Base-by-base conservation (phyloP, 2,329 filamentous ascomycete genomes). In the Didymella arachidicola region DNA sequence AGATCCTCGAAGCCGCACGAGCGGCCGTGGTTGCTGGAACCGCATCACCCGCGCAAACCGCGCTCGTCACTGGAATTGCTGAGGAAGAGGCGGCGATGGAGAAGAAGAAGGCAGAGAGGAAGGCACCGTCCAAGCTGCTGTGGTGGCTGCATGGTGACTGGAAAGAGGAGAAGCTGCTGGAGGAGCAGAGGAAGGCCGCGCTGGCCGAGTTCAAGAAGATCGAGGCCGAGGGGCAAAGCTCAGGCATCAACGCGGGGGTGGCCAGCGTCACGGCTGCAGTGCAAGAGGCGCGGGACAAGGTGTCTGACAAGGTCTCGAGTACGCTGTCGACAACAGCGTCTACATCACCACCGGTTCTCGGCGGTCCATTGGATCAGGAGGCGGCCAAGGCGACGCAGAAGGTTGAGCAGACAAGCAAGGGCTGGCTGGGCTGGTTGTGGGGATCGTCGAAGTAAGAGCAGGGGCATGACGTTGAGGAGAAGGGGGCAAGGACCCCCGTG, bases 1-100 rank as follows among this genome's bases (percentile, higher is more conserved):
- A 70, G 50, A 77, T 79, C 36, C 71, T 84, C 41, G 72, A 74
- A 45, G 73, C 75, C 44, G 84, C 84, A 30, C 77, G 74, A 55
- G 55, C 71, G 34, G 81, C 82, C 7, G 72, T 80, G 32, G 67
- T 70, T 32, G 34, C 66, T 26, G 83, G 83, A 7, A 74, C 61
- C 14, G 82, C 82, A 22, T 79, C 78, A 3, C 79, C 83, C 54
- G 81, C 82, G 38, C 82, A 86, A 66, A 74, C 80, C n/a, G 73
- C 81, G 32, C 78, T 85, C 27, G 77, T 86, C 32, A 78, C 81
- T 45, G 76, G 79, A 73, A 89, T 92, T 73, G 81, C 89, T 14
- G 88, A 89, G 72, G 82, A 85, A 49, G 81, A 88, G 64, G 84
- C 84, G 66, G 80, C 82, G 18, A 65, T 72, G 63, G 68, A 72